A percentile compares a stretch with the other conserved stretches of the same genome.
These are phyloP conservation scores for Senecio squalidus DNA, from an alignment of 140 eudicot genomes.

Conservation along the genomic window DNA sequence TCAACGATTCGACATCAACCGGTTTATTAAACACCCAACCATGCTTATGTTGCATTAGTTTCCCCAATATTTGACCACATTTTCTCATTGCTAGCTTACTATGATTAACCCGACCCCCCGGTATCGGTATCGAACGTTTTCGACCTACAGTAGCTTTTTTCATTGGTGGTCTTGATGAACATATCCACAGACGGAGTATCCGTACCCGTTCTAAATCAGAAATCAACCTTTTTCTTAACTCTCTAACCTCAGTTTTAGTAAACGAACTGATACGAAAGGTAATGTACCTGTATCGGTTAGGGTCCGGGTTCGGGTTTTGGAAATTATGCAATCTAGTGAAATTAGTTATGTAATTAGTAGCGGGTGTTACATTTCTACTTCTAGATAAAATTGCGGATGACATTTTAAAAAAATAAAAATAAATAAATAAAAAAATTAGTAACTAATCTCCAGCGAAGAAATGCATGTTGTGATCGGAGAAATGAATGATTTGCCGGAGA, in stretches of 20 bases:
- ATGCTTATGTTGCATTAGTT: slow-evolving; percentile 44
- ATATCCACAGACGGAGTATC: slow-evolving; percentile 19
- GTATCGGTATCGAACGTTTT: not conserved
- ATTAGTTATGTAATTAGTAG: slow-evolving; percentile 17
- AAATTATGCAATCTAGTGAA: slow-evolving; percentile 14
- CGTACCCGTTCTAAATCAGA: slow-evolving; percentile 52
- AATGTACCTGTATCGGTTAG: not conserved
- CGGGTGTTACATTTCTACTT: slow-evolving; percentile 26
- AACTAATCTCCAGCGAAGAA: slow-evolving; percentile 27
- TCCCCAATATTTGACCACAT: slow-evolving; percentile 38
- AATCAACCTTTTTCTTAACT: slow-evolving; percentile 29
- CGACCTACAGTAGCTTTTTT: not conserved
- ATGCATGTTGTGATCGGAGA: slow-evolving; percentile 23
- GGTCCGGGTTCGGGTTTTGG: slow-evolving; percentile 8
- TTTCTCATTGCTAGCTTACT: slow-evolving; percentile 28
- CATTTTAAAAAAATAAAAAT: slow-evolving; percentile 4
- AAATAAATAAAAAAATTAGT: not conserved
- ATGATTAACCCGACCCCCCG: no score
- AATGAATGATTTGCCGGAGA: slow-evolving; percentile 1
- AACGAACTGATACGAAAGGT: slow-evolving; percentile 31
- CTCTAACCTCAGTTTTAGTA: slow-evolving; percentile 37
- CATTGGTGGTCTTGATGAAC: not conserved
- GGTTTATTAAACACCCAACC: slow-evolving; percentile 61
- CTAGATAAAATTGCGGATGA: slow-evolving; percentile 48
- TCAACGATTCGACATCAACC: slow-evolving; percentile 38